Base-by-base conservation (phyloP, 805 yeast species). In the Candida schatavii region DNA sequence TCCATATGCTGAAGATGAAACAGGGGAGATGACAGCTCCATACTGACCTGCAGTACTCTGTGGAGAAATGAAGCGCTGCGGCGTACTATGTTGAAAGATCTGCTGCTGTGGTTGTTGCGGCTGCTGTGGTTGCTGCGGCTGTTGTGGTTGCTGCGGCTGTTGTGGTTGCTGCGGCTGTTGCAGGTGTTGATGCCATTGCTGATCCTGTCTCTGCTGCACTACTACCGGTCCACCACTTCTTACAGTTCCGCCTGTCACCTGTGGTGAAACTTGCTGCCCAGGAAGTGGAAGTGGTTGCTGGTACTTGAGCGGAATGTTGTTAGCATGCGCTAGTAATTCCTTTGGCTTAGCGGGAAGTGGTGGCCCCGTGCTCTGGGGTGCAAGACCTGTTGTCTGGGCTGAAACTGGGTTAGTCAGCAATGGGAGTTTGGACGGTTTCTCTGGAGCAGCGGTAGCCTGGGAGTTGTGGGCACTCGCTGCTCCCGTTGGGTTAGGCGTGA, bases 261-360 rank as follows among this genome's bases (percentile, higher is more conserved):
- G 27, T 7, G 27, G 27, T 7, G 27, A 23, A 23, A 23, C 27
- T 7, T 23, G 27, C 10, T 11, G 7, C 7, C 27, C 27, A 18
- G 64, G 68, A 14, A 61, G 44, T 0, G 67, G 63, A 17, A 55
- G 48, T n/a, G 70, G 70, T 1, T 57, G 40, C 41, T 57, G 63
- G 41, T 65, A 65, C 39, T 59, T 64, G 27, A 50, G 37, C 3
- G 68, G 66, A 15, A 56, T 28, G 4, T 19, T 25, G 7, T 13
- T 11, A 17, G 21, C 31, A 27, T 26, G 17, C 7, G 27, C 7
- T 23, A 7, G 27, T 11, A 23, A 23, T 23, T 33, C 30, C 23
- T 13, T 36, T 13, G 56, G 57, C 36, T 57, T 59, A 2, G 37
- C 46, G 2, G 66, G 66, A 20, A 61, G 44, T 14, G 59, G 58